A percentile compares a stretch with the other conserved stretches of the same genome.
Conservation (phyloP, 2,329 filamentous ascomycete species). For the Cadophora sp. region DNA sequence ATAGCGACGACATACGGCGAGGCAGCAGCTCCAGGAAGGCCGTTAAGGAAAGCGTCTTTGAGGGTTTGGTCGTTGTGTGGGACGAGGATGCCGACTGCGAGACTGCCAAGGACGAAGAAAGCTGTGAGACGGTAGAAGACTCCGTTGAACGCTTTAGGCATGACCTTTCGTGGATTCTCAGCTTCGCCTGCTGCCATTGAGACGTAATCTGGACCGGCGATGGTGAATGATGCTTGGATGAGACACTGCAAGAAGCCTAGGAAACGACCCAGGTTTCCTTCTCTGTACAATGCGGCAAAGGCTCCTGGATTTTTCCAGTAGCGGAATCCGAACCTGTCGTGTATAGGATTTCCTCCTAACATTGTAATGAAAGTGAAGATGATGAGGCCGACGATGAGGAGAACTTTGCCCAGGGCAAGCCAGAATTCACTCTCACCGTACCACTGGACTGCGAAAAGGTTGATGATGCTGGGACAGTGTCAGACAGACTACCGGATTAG, state of each 20-base stretch:
- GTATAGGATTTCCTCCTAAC: conserved; percentile 65
- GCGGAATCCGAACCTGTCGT: conserved; percentile 62
- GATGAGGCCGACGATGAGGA: conserved; percentile 64
- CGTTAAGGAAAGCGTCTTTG: conserved; percentile 56
- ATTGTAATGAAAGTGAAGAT: conserved; percentile 67
- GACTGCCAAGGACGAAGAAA: conserved; percentile 73
- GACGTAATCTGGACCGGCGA: conserved; percentile 70
- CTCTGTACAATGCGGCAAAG: conserved; percentile 58
- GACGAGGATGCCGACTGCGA: conserved; percentile 70
- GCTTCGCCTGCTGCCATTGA: conserved; percentile 74
- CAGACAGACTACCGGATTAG: background rate
- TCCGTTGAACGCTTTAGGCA: conserved; percentile 74
- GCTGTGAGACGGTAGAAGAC: conserved; percentile 74
- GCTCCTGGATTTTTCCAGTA: conserved; percentile 54
- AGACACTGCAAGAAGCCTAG: conserved; percentile 62
- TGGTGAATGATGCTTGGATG: conserved; percentile 72
- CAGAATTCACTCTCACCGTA: conserved; percentile 80
- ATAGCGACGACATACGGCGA: conserved; percentile 62
- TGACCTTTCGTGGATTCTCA: conserved; percentile 65
- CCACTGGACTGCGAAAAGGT: conserved; percentile 75
- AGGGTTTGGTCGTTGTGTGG: conserved; percentile 68
- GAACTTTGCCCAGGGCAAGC: conserved; percentile 69
- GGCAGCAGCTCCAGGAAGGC: conserved; percentile 46
- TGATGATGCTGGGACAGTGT: conserved; percentile 57
- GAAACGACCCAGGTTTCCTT: conserved; percentile 61